Percentiles rank a stretch among this genome's conserved stretches.
These are phyloP conservation scores for Austroboletus eburneus DNA, from an alignment of 768 basidiomycete species.

Conservation along the genomic window DNA sequence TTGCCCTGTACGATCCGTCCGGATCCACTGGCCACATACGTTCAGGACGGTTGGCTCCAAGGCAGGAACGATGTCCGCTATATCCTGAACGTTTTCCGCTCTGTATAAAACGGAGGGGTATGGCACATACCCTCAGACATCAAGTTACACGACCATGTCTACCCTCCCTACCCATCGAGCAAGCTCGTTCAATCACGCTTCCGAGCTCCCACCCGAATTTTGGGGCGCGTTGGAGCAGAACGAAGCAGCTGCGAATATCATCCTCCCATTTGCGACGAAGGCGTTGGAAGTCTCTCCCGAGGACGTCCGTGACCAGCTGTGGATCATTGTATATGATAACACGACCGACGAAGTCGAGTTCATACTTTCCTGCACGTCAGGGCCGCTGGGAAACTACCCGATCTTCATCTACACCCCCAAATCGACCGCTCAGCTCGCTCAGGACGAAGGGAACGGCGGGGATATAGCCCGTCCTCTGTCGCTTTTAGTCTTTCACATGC, in stretches of 20 bases:
- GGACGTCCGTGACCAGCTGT: slow-evolving; percentile 17
- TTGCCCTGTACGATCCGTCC: too few relatives aligned
- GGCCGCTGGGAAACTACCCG: slow-evolving; percentile 56
- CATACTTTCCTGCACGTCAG: slow-evolving; percentile 57
- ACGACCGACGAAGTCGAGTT: slow-evolving; percentile 26
- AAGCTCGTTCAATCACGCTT: slow-evolving; percentile 3
- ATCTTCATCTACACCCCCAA: slow-evolving; percentile 56
- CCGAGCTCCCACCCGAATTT: slow-evolving; percentile 22
- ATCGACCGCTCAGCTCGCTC: slow-evolving; percentile 35
- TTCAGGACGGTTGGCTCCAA: slow-evolving; percentile 1
- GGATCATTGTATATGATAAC: slow-evolving; percentile 29
- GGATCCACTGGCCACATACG: slow-evolving; percentile 1
- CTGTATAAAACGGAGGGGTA: not conserved
- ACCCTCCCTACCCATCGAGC: slow-evolving; percentile 2
- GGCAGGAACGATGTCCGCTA: not conserved
- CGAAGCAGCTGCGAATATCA: slow-evolving; percentile 36
- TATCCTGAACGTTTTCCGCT: not conserved
- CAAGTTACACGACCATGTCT: slow-evolving; percentile 20
- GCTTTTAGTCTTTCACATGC: slow-evolving; percentile 40
- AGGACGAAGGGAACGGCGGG: slow-evolving; percentile 8
- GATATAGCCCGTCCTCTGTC: slow-evolving; percentile 39
- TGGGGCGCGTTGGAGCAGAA: slow-evolving; percentile 28
- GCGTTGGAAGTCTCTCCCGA: slow-evolving; percentile 7
- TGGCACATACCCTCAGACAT: slow-evolving; percentile 11
- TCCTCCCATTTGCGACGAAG: slow-evolving; percentile 39